Base-by-base conservation (phyloP, 192 early-diverging fungal species). In the Haplosporangium gracile region DNA sequence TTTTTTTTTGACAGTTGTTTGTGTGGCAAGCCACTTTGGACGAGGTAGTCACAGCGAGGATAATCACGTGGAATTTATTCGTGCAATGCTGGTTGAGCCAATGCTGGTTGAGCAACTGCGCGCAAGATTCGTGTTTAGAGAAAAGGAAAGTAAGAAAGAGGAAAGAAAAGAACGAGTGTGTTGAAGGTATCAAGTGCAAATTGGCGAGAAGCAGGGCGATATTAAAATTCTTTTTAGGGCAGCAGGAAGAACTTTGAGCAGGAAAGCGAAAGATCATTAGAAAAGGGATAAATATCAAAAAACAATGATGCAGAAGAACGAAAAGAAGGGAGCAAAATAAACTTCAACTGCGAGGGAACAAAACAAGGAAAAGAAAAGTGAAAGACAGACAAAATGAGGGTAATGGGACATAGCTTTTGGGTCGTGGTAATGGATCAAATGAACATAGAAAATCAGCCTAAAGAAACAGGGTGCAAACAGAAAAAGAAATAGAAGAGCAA, bases 351-450 rank as follows among this genome's bases (percentile, higher is more conserved):
- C n/a, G 32, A 75, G 51, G 53, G 32, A 51, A 57, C n/a, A 47
- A 39, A 16, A 57, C 45, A 75, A 20, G 74, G 40, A 39, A 60
- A 39, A 60, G 20, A 4, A 38, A 55, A 51, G 29, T 40, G 5
- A 38, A 55, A 51, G 29, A 60, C 16, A 57, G 26, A 32, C 29
- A 29, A 65, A 36, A 55, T 51, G n/a, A 75, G 7, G 45, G 53
- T 29, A 74, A 57, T 75, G 34, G 53, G 49, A 57, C 74, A 51
- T 38, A 60, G 70, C 74, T 77, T 77, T 82, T 82, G 53, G 75
- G 69, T 70, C 29, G 68, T 76, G 74, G 53, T 57, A 36, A 74
- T 43, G 72, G 16, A 74, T 26, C 26, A 60, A 60, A 60, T 26
- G 55, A 73, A 68, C 39, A 51, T 34, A 34, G 5, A 69, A 65